These are phyloP conservation scores for Cyclocybe cylindracea DNA, from an alignment of 768 basidiomycete species.

Conservation along the genomic window DNA sequence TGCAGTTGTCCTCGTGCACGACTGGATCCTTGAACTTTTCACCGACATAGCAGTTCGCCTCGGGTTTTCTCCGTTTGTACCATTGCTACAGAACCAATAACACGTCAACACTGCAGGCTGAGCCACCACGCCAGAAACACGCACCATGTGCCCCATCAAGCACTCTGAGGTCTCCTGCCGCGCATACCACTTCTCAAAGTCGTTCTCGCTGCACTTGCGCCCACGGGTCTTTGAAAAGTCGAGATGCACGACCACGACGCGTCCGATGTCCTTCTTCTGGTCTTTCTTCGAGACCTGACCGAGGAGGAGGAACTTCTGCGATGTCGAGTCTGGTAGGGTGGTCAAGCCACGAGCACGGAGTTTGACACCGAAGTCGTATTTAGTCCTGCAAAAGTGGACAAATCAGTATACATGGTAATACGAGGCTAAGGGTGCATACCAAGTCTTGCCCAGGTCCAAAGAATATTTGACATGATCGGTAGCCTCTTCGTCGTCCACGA, in stretches of 20 bases:
- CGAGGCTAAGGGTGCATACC: conserved; percentile 49
- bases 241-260: conserved; percentile 73
- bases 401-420: not conserved
- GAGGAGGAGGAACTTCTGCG: conserved; percentile 91
- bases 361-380: conserved; percentile 67
- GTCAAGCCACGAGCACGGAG: conserved; percentile 77
- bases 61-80: conserved; percentile 82
- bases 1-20: conserved; percentile 78
- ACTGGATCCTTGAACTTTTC: conserved; percentile 88
- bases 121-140: conserved; percentile 14
- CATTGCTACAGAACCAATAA: conserved; percentile 67
- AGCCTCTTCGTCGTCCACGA: conserved; percentile 82
- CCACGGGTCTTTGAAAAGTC: conserved; percentile 77
- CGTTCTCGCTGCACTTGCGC: conserved; percentile 65
- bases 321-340: conserved; percentile 93
- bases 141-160: conserved; percentile 92
- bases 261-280: conserved; percentile 48
- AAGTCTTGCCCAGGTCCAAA: conserved; percentile 77
- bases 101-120: not conserved
- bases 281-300: conserved; percentile 72
- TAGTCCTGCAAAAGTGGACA: conserved; percentile 48
- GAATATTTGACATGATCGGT: conserved; percentile 76
- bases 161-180: conserved; percentile 68
- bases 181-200: conserved; percentile 91
- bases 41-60: conserved; percentile 88